These are phyloP conservation scores for Quercus lobata DNA, from an alignment of 331 rosid species.

Conservation along the genomic window DNA sequence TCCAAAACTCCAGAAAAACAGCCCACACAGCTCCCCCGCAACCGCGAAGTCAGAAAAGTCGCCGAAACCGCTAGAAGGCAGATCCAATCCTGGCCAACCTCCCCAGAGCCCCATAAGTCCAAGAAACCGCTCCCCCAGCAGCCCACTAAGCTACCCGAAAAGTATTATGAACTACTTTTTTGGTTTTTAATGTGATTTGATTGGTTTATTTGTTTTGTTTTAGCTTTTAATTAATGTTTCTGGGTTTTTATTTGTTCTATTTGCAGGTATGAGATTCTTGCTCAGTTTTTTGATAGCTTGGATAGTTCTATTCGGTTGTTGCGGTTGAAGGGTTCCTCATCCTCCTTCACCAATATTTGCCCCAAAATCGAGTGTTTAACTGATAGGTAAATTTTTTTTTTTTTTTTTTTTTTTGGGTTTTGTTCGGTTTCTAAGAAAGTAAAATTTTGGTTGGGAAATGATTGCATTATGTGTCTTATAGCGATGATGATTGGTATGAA, in stretches of 20 bases:
- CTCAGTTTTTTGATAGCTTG: slow-evolving; percentile 53
- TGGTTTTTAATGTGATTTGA: not conserved
- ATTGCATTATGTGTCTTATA: not conserved
- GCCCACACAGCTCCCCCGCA: slow-evolving; percentile 14
- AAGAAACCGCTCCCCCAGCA: not conserved
- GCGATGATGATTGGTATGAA: not conserved
- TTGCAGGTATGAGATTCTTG: slow-evolving; percentile 54
- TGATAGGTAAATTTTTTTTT: slow-evolving; percentile 51
- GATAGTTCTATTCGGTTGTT: slow-evolving; percentile 51
- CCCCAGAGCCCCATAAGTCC: slow-evolving; percentile 9
- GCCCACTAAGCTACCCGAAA: slow-evolving; percentile 42
- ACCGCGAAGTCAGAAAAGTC: slow-evolving; percentile 38
- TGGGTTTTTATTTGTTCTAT: not conserved
- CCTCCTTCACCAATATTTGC: slow-evolving; percentile 46
- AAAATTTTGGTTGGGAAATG: not conserved
- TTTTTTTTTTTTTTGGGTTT: not conserved
- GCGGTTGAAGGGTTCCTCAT: slow-evolving; percentile 35
- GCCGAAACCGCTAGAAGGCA: slow-evolving; percentile 38
- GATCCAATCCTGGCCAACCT: slow-evolving; percentile 21
- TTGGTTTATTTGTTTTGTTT: not conserved
- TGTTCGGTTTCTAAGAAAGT: not conserved
- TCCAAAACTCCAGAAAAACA: slow-evolving; percentile 74
- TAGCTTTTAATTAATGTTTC: not conserved
- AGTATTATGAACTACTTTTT: slow-evolving; percentile 14
- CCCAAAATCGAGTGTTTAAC: slow-evolving; percentile 49